Base-by-base conservation (phyloP, 768 basidiomycete species). In the Imleria badia region DNA sequence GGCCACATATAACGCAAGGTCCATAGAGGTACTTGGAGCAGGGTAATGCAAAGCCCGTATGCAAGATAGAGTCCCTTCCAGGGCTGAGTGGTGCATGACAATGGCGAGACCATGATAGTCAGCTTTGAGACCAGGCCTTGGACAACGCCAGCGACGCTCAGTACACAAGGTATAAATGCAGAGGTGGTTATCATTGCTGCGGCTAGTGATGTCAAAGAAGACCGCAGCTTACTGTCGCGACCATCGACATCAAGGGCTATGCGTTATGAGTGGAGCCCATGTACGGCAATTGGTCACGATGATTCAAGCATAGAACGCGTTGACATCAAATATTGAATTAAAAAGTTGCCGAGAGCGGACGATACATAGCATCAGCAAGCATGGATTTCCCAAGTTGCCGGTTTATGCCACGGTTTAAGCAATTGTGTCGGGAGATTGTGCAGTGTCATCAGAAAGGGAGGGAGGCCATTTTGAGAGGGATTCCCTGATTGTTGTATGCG, bases 1-100 rank as follows among this genome's bases (percentile, higher is more conserved):
- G 62, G 60, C 20, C 45, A 50, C 44, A 75, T 56, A 29, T 74
- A 71, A 17, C 74, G 53, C 8, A 83, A 49, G 19, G 70, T 57
- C 81, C 83, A 83, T 42, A 76, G 58, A 3, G 83, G 82, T 44
- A 81, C 43, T 29, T 76, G 76, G 33, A 84, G 34, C 38, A 80
- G 70, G 34, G 76, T 48, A 6, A 74, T 60, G 15, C 78, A 31
- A 19, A 78, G 43, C 45, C 76, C 73, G 60, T 79, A 81, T 7
- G 69, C 62, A 26, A 82, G 60, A 65, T 80, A 83, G 33, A 82
- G 51, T 10, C 66, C 70, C 60, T 81, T 83, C 66, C 79, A 62
- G 10, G 83, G 81, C 58, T 83, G 83, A 10, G 51, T 38, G 29
- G 48, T 40, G 49, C 30, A 61, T 41, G 43, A 51, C 30, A 45